These are phyloP conservation scores for Leishmania amazonensis DNA, from an alignment of 208 protist genomes.

Conservation along the genomic window DNA sequence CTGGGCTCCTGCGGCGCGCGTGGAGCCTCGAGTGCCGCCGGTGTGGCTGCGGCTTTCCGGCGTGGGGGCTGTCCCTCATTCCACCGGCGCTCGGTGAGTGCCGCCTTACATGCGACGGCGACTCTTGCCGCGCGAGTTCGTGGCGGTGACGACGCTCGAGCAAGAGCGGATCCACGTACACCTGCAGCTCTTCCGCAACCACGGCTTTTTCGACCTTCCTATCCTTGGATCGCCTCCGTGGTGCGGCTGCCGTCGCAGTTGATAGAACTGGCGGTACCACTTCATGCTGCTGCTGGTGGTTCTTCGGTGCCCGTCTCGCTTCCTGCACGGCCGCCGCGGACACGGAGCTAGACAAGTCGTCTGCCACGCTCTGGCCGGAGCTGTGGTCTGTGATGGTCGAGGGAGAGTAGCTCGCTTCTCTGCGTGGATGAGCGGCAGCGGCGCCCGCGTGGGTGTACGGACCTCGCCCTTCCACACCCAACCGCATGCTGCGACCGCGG, in stretches of 20 bases:
- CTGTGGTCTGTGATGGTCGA: slow-evolving; percentile 4
- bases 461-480: neutral
- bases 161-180: slow-evolving; percentile 32
- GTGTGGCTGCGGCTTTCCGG: neutral
- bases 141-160: slow-evolving; percentile 25
- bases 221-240: neutral
- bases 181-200: slow-evolving; percentile 12
- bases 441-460: neutral
- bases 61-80: neutral
- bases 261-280: neutral
- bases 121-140: slow-evolving; percentile 11
- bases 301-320: neutral
- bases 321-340: neutral
- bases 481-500: neutral
- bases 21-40: neutral
- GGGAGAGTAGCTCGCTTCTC: slow-evolving; percentile 3
- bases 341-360: neutral
- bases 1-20: neutral
- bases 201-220: neutral
- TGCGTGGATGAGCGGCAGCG: neutral
- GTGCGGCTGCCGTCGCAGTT: neutral
- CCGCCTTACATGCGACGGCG: neutral
- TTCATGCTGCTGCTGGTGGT: neutral
- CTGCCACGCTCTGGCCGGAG: slow-evolving; percentile 2
- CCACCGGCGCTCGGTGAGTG: neutral